Conservation (phyloP, 163 green algal species). For the Trebouxia gelatinosa region DNA sequence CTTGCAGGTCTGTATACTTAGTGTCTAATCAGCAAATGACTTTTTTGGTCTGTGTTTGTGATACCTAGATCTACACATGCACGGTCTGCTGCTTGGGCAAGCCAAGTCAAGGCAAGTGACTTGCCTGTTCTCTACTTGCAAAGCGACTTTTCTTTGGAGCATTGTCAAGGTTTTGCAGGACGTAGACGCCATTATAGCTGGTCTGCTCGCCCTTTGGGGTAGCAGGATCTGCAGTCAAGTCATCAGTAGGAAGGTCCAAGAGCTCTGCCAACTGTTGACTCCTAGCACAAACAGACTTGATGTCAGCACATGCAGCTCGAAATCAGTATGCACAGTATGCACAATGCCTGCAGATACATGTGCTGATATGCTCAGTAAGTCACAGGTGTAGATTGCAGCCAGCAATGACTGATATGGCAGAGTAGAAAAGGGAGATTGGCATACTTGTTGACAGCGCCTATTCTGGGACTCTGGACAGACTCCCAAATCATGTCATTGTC, state of each 20-base stretch:
- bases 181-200: conserved; percentile 20
- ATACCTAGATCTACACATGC: too few relatives aligned
- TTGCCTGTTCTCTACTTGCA: conserved; percentile 8
- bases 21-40: background rate
- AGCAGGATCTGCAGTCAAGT: conserved; percentile 7
- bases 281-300: background rate
- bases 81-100: background rate
- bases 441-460: conserved; percentile 26
- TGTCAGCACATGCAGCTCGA: too few relatives aligned
- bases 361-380: background rate
- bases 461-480: conserved; percentile 24
- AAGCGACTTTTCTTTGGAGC: conserved; percentile 24
- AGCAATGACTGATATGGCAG: too few relatives aligned
- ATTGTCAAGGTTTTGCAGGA: conserved; percentile 14
- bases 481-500: conserved; percentile 30
- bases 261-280: conserved; percentile 27
- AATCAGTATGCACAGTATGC: too few relatives aligned
- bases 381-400: background rate
- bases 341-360: background rate
- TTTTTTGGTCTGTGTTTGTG: too few relatives aligned
- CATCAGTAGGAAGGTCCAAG: conserved; percentile 6
- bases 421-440: too few relatives aligned
- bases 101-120: background rate
- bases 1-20: background rate
- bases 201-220: conserved; percentile 24